Evolutionary conservation across 495 filamentous ascomycete genomes (phyloP).

Genomic region (Cryomyces minteri): DNA sequence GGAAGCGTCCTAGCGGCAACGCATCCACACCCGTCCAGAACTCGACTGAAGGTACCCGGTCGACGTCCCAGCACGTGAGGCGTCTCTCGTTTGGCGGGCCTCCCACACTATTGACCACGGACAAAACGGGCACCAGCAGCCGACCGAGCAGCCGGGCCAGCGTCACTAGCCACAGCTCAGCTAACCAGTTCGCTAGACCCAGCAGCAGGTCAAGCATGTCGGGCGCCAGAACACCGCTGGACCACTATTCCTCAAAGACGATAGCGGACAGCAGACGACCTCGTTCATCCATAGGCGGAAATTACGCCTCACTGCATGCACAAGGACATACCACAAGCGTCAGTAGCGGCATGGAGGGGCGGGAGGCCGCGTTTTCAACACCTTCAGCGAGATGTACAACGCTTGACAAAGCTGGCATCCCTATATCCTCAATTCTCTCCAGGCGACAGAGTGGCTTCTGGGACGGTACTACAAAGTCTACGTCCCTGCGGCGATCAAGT

Average conservation of each 20-base stretch:
- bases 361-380: slow-evolving; percentile 3
- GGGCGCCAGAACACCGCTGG: slow-evolving; percentile 45
- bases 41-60: background rate
- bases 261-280: slow-evolving; percentile 26
- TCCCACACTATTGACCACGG: background rate
- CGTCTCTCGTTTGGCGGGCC: slow-evolving; percentile 2
- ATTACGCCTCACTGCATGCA: slow-evolving; percentile 17
- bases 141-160: slow-evolving; percentile 46
- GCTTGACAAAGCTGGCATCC: slow-evolving; percentile 4
- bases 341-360: slow-evolving; percentile 9
- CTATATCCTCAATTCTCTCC: slow-evolving; percentile 12
- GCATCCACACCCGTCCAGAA: slow-evolving; percentile 33
- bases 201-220: slow-evolving; percentile 48
- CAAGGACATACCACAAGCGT: slow-evolving; percentile 2
- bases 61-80: background rate
- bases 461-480: background rate
- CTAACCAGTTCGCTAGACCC: slow-evolving; percentile 34
- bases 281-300: slow-evolving; percentile 35
- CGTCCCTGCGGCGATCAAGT: background rate
- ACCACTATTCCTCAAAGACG: slow-evolving; percentile 21
- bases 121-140: slow-evolving; percentile 13
- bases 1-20: slow-evolving; percentile 45
- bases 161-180: slow-evolving; percentile 17
- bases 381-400: slow-evolving; percentile 13
- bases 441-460: slow-evolving; percentile 16